Evolutionary conservation across 2,329 filamentous ascomycete species (phyloP).

Genomic region (Cordyceps pruinosa): DNA sequence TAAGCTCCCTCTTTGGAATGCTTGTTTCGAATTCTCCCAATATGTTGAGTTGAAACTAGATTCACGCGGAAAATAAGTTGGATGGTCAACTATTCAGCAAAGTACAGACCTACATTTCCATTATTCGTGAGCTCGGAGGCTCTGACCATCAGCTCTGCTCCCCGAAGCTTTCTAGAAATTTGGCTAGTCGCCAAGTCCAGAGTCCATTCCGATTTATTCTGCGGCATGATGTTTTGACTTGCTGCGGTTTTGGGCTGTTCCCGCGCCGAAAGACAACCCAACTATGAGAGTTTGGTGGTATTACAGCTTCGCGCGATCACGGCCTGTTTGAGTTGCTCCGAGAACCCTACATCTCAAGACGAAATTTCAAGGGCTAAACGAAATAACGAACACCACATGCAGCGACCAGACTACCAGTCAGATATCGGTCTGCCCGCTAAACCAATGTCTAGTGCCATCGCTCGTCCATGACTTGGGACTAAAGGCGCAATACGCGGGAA

Average conservation of each 20-base stretch:
- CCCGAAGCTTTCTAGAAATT: background rate
- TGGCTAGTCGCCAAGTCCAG: background rate
- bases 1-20: background rate
- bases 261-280: no score
- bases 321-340: background rate
- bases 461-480: background rate
- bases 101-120: background rate
- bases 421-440: background rate
- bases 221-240: background rate
- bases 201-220: background rate
- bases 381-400: background rate
- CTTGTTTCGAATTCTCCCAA: background rate
- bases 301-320: background rate
- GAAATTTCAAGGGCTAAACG: no score
- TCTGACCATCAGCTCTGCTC: constrained; percentile 1
- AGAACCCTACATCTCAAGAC: no score
- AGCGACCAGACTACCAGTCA: background rate
- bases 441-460: background rate
- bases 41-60: background rate
- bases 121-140: background rate
- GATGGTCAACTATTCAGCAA: background rate
- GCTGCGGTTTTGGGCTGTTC: background rate
- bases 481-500: background rate
- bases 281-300: no score
- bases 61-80: background rate